phyloP scores from a whole-genome alignment of 2,329 filamentous ascomycete genomes.

The Thelonectria rubi region DNA sequence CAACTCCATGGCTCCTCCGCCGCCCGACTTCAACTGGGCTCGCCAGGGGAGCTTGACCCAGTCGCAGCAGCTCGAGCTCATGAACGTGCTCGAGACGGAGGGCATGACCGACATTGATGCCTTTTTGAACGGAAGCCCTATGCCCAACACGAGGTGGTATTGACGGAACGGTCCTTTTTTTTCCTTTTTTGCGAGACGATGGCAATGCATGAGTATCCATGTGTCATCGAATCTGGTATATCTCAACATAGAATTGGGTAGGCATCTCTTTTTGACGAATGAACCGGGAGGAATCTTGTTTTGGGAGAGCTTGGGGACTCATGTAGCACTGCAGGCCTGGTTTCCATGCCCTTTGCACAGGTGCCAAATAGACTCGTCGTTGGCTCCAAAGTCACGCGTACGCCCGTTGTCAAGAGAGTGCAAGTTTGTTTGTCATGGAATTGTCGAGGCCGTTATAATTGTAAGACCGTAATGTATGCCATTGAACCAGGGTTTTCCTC shows the following conservation, averaged over 20 bases:
- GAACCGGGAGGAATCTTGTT: slow-evolving; percentile 5
- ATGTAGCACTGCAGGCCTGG: neutral
- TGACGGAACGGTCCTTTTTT: slow-evolving; percentile 28
- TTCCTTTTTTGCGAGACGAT: neutral
- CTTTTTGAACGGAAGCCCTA: slow-evolving; percentile 58
- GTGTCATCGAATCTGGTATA: too few relatives aligned
- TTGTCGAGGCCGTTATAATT: too few relatives aligned
- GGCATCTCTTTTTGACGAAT: slow-evolving; percentile 9
- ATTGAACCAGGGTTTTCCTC: too few relatives aligned
- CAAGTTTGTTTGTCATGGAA: too few relatives aligned
- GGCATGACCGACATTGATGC: slow-evolving; percentile 70
- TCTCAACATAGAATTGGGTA: too few relatives aligned
- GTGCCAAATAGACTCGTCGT: neutral
- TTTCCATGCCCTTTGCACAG: neutral
- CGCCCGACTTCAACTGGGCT: slow-evolving; percentile 53
- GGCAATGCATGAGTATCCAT: too few relatives aligned
- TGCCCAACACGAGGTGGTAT: slow-evolving; percentile 47
- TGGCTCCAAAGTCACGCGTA: neutral
- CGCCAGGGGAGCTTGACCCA: slow-evolving; percentile 77
- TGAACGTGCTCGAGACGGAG: slow-evolving; percentile 79
- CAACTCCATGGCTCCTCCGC: slow-evolving; percentile 38
- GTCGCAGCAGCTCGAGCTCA: slow-evolving; percentile 83
- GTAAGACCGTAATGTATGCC: too few relatives aligned
- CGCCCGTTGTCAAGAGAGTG: neutral
- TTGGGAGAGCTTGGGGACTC: neutral